phyloP scores from a whole-genome alignment of 1,139 yeast species.

The Candida gigantensis region DNA sequence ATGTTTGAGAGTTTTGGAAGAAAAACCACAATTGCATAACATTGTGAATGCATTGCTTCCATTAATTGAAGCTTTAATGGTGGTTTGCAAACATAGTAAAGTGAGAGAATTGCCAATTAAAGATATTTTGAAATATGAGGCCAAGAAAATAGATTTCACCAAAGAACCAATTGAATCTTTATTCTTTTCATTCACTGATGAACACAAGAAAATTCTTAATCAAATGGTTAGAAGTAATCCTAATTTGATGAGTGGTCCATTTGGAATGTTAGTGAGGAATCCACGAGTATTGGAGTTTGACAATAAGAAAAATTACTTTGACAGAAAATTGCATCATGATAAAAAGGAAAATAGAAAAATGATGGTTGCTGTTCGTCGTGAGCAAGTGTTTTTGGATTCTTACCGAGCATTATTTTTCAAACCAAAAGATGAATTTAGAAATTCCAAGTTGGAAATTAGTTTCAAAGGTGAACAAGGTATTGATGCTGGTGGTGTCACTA shows the following conservation, averaged over 20 bases:
- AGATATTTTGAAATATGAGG: slow-evolving; percentile 58
- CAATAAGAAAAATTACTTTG: slow-evolving; percentile 86
- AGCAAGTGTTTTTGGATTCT: slow-evolving; percentile 89
- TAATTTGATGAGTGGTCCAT: slow-evolving; percentile 94
- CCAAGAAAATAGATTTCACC: slow-evolving; percentile 62
- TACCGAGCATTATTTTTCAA: slow-evolving; percentile 84
- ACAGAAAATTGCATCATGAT: slow-evolving; percentile 61
- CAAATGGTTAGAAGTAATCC: slow-evolving; percentile 93
- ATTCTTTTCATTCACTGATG: slow-evolving; percentile 86
- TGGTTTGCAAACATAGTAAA: slow-evolving; percentile 86
- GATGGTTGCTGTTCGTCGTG: slow-evolving; percentile 74
- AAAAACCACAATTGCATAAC: slow-evolving; percentile 48
- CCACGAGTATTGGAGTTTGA: slow-evolving; percentile 93
- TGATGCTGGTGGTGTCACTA: slow-evolving; percentile 97
- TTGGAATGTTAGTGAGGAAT: slow-evolving; percentile 84
- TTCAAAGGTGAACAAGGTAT: slow-evolving; percentile 96
- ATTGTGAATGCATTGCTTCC: slow-evolving; percentile 85
- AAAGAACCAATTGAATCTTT: slow-evolving; percentile 77
- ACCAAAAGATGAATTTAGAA: slow-evolving; percentile 71
- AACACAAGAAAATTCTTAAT: slow-evolving; percentile 84
- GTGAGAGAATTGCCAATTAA: slow-evolving; percentile 63
- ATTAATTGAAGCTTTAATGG: slow-evolving; percentile 89
- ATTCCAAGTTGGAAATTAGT: slow-evolving; percentile 71
- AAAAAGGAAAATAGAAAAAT: slow-evolving; percentile 51
- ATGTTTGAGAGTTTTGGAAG: slow-evolving; percentile 64